phyloP scores from a whole-genome alignment of 2,329 filamentous ascomycete genomes.

The Colletotrichum sp. region DNA sequence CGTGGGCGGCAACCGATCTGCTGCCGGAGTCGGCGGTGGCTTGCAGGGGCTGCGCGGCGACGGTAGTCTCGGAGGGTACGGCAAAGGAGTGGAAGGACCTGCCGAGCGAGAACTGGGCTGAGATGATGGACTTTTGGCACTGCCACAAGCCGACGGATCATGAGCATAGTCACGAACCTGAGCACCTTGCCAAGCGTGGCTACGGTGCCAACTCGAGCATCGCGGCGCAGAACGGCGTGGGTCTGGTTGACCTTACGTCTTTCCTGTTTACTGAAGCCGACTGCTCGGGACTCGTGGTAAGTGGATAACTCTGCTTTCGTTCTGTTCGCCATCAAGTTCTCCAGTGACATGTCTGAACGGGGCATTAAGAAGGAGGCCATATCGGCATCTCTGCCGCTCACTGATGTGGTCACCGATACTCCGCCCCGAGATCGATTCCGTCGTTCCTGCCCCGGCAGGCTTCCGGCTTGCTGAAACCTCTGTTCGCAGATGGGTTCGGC shows the following conservation, averaged over 20 bases:
- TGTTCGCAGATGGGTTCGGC: constrained; percentile 43
- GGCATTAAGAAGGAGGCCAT: constrained; percentile 68
- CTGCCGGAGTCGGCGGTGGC: constrained; percentile 41
- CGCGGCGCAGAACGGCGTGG: constrained; percentile 66
- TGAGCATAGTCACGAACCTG: constrained; percentile 38
- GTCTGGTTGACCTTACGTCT: constrained; percentile 81
- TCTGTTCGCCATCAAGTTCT: constrained; percentile 1
- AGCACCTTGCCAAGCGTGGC: constrained; percentile 67
- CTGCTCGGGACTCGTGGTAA: constrained; percentile 52
- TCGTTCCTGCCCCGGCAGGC: constrained; percentile 23
- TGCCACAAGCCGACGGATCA: constrained; percentile 87
- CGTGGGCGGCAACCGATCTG: constrained; percentile 63
- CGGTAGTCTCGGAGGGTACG: constrained; percentile 39
- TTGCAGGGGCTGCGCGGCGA: constrained; percentile 44
- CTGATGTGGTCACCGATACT: constrained; percentile 72
- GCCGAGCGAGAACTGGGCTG: constrained; percentile 96
- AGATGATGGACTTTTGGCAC: constrained; percentile 99
- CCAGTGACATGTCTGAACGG: constrained; percentile 18
- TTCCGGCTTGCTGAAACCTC: constrained; percentile 10
- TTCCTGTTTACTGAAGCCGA: constrained; percentile 75
- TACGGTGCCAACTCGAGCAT: constrained; percentile 85
- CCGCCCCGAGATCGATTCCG: constrained; percentile 63
- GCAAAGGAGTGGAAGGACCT: constrained; percentile 83
- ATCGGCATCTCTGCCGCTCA: constrained; percentile 44
- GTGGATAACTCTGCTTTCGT: constrained; percentile 26